Conservation (phyloP, 345 rosid species). For the Reutealis trisperma region DNA sequence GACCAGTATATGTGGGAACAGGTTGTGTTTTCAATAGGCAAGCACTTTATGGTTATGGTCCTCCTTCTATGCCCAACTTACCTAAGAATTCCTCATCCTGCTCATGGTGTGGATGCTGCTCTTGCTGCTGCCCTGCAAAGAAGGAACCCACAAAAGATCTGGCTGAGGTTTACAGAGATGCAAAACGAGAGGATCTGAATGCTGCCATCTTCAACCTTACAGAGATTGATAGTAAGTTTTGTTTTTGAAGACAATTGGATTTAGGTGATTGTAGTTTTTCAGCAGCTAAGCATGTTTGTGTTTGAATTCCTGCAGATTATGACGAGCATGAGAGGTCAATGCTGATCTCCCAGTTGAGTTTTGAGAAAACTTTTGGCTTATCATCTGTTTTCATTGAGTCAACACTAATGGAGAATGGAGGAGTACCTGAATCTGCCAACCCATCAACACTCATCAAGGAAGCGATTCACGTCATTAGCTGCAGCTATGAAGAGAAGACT, state of each 20-base stretch:
- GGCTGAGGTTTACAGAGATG: conserved; percentile 72
- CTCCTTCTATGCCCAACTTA: conserved; percentile 74
- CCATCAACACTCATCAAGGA: conserved; percentile 83
- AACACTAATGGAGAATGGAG: conserved; percentile 87
- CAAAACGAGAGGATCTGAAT: conserved; percentile 85
- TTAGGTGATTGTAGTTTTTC: conserved; percentile 1
- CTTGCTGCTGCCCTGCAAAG: conserved; percentile 73
- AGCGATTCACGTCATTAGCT: conserved; percentile 96
- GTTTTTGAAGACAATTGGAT: conserved; percentile 1
- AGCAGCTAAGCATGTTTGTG: conserved; percentile 3
- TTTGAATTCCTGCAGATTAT: conserved; percentile 53
- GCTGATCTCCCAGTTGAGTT: conserved; percentile 88
- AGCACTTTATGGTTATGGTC: conserved; percentile 94
- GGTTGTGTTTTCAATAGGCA: conserved; percentile 93
- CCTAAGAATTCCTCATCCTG: conserved; percentile 65
- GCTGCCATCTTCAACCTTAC: conserved; percentile 91
- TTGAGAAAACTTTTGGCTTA: conserved; percentile 94
- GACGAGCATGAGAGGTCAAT: conserved; percentile 92
- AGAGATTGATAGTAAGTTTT: conserved; percentile 74
- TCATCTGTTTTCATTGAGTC: conserved; percentile 97
- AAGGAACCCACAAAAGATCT: conserved; percentile 61
- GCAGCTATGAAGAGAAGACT: conserved; percentile 93
- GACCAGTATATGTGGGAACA: conserved; percentile 94
- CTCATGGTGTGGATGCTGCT: conserved; percentile 57
- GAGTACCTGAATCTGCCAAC: conserved; percentile 85